Conservation (phyloP, 2,329 filamentous ascomycete genomes). For the Sporothrix mexicana region DNA sequence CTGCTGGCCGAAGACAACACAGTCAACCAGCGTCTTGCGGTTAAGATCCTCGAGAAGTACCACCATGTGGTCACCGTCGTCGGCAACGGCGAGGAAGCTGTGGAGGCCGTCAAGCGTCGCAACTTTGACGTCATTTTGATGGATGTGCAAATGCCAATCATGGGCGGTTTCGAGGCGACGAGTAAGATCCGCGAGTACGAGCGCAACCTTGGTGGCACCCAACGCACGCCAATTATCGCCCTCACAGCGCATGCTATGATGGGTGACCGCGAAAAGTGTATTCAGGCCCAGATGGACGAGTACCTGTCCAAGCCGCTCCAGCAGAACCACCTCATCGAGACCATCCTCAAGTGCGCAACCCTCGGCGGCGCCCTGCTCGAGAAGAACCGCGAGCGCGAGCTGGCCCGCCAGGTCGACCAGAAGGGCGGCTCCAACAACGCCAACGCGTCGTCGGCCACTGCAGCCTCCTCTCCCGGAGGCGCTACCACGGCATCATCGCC, state of each 20-base stretch:
- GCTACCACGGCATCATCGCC: neutral
- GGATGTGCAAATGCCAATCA: constrained; percentile 99
- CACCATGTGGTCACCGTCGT: constrained; percentile 92
- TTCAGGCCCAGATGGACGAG: constrained; percentile 99
- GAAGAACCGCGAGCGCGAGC: constrained; percentile 69
- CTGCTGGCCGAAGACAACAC: constrained; percentile 95
- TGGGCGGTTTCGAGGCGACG: constrained; percentile 98
- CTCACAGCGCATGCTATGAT: constrained; percentile 98
- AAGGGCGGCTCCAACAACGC: constrained; percentile 37
- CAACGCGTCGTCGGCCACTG: constrained; percentile 31
- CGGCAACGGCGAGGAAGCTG: constrained; percentile 90
- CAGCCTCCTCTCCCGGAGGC: neutral
- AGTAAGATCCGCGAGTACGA: constrained; percentile 97
- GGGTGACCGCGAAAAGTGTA: constrained; percentile 96
- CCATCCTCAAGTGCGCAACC: constrained; percentile 91
- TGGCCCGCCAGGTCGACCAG: constrained; percentile 48
- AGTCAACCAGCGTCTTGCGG: constrained; percentile 93
- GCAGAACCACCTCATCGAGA: constrained; percentile 42
- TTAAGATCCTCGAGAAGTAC: constrained; percentile 97
- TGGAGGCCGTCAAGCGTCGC: constrained; percentile 89
- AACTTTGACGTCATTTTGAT: constrained; percentile 97
- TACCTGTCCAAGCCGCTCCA: constrained; percentile 78
- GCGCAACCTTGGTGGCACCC: constrained; percentile 71
- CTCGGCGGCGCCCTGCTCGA: constrained; percentile 83
- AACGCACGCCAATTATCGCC: constrained; percentile 92